Percentiles rank a stretch among this genome's conserved stretches.
Evolutionary conservation across 1,284 basidiomycete species (phyloP).

Genomic region (Cryptococcus floricola): DNA sequence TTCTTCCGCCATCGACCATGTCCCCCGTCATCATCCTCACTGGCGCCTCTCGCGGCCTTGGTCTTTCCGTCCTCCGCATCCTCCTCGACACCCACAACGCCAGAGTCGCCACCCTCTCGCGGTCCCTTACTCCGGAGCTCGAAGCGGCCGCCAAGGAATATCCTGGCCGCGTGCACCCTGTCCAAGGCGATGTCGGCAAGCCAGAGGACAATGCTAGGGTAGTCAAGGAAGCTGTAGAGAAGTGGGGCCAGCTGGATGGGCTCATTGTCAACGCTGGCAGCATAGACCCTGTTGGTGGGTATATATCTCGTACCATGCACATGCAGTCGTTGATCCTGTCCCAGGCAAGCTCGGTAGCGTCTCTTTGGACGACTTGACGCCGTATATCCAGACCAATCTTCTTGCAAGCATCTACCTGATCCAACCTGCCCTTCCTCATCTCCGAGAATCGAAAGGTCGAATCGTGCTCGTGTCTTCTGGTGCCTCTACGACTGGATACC

Average conservation of each 20-base stretch:
- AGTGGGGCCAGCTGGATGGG: constrained; percentile 51
- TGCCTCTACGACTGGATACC: constrained; percentile 50
- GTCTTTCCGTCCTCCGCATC: constrained; percentile 50
- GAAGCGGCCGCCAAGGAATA: constrained; percentile 34
- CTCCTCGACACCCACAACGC: constrained; percentile 47
- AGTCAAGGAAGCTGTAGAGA: constrained; percentile 45
- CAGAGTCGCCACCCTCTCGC: constrained; percentile 53
- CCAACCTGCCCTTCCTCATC: constrained; percentile 50
- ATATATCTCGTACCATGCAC: not conserved
- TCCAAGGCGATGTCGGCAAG: constrained; percentile 51
- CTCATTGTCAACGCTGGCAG: constrained; percentile 55
- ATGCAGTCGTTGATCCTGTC: not conserved
- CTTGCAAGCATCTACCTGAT: constrained; percentile 53
- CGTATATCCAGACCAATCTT: constrained; percentile 52
- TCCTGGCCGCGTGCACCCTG: constrained; percentile 26
- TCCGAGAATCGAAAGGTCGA: constrained; percentile 47
- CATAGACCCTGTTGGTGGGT: constrained; percentile 47
- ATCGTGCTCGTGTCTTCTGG: constrained; percentile 55
- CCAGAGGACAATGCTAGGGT: constrained; percentile 36
- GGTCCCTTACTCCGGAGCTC: constrained; percentile 50
- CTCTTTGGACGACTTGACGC: constrained; percentile 18
- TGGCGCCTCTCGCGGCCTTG: constrained; percentile 52
- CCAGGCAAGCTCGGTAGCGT: constrained; percentile 35
- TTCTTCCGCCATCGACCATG: not conserved
- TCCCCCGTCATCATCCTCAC: constrained; percentile 44